Conservation (phyloP, 2,329 filamentous ascomycete genomes). For the Trichophyton schoenleinii region DNA sequence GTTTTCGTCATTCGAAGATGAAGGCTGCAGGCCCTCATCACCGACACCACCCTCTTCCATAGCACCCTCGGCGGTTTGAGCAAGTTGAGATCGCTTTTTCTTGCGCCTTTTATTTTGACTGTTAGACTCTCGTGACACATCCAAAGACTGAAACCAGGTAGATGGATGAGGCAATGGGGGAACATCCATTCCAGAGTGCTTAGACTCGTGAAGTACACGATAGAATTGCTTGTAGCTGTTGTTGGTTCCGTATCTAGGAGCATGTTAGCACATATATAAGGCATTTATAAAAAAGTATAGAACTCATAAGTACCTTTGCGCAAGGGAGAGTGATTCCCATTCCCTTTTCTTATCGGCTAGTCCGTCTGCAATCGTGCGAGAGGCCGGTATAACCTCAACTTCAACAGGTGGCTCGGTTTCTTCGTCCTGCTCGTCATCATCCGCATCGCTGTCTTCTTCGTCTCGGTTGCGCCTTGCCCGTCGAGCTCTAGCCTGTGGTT, state of each 20-base stretch:
- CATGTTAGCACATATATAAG: neutral
- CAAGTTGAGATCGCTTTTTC: constrained; percentile 6
- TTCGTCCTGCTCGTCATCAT: constrained; percentile 24
- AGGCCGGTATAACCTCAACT: constrained; percentile 29
- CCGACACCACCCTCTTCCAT: neutral
- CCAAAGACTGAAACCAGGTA: constrained; percentile 46
- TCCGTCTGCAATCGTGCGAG: constrained; percentile 25
- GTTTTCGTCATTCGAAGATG: neutral
- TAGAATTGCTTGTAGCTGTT: constrained; percentile 52
- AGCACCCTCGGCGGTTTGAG: neutral
- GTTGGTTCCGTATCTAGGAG: constrained; percentile 41
- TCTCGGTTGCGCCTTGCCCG: constrained; percentile 18
- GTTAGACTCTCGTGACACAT: constrained; percentile 23
- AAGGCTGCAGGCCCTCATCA: neutral
- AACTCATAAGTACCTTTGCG: constrained; percentile 25
- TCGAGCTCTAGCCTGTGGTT: constrained; percentile 23
- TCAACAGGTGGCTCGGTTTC: constrained; percentile 30
- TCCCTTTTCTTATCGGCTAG: constrained; percentile 22
- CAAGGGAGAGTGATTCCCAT: constrained; percentile 31
- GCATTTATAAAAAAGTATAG: neutral
- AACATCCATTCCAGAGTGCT: constrained; percentile 39
- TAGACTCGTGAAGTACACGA: constrained; percentile 48
- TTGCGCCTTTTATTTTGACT: constrained; percentile 17
- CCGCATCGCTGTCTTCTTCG: constrained; percentile 15
- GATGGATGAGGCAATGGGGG: constrained; percentile 43